phyloP scores from a whole-genome alignment of 1,284 basidiomycete species.

The Tremellales sp. region DNA sequence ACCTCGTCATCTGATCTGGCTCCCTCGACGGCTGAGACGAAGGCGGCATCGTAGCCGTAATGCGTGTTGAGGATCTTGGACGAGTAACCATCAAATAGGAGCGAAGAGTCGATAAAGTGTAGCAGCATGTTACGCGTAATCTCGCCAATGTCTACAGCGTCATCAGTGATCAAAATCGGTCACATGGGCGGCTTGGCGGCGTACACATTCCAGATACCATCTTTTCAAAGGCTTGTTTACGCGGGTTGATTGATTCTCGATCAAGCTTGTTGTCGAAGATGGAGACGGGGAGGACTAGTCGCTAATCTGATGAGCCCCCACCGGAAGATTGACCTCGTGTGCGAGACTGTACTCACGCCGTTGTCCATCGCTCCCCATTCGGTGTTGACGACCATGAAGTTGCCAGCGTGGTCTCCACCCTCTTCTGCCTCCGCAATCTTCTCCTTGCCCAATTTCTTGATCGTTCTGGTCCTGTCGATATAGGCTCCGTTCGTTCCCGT shows the following conservation, averaged over 20 bases:
- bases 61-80: constrained; percentile 73
- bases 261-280: constrained; percentile 92
- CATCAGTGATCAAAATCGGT: no score
- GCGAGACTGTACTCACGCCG: constrained; percentile 53
- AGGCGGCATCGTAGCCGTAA: constrained; percentile 88
- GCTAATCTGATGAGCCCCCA: constrained; percentile 52
- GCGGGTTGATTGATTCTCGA: constrained; percentile 87
- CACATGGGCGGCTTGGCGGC: constrained; percentile 14
- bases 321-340: no score
- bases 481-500: constrained; percentile 98
- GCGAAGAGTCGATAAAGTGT: constrained; percentile 69
- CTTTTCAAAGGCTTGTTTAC: constrained; percentile 94
- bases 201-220: constrained; percentile 94
- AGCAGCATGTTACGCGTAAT: constrained; percentile 81
- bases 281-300: constrained; percentile 80
- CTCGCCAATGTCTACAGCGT: constrained; percentile 71
- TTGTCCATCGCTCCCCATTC: constrained; percentile 98
- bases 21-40: constrained; percentile 80
- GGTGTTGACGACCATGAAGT: constrained; percentile 90
- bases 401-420: constrained; percentile 51
- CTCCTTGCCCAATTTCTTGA: constrained; percentile 70
- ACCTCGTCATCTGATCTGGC: constrained; percentile 46
- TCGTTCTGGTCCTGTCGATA: constrained; percentile 78
- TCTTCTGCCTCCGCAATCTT: constrained; percentile 54
- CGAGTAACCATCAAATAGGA: constrained; percentile 75